Base-by-base conservation (phyloP, 768 basidiomycete genomes). In the Termitomyces sp. region DNA sequence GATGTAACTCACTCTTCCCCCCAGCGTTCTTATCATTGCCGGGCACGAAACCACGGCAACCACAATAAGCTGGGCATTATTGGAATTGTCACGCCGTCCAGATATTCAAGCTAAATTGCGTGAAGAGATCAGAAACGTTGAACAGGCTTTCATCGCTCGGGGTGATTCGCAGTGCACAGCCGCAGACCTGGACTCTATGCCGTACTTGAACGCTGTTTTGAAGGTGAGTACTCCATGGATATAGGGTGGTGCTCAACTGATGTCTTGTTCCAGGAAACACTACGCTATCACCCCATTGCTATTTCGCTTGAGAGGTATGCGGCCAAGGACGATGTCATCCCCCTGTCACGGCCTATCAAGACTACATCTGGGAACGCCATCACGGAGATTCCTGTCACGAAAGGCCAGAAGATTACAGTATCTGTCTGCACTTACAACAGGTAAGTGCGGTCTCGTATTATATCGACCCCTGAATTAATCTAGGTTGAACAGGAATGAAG, bases 31-130 rank as follows among this genome's bases (percentile, higher is more conserved):
- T 13, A 69, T 82, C 27, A 56, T 82, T 33, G 80, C 81, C 5
- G 83, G 81, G 1, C 80, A 88, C 63, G 86, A 87, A 64, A 85
- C 85, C 7, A 84, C 83, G 10, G 78, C 86, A 0, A 83, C 78
- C 57, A 77, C 80, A 0, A 59, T 87, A 46, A 75, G 74, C 50
- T 91, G 86, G 85, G 76, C 79, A 3, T 69, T 91, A 14, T 75
- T 86, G 53, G 83, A 87, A 59, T 76, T 93, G 24, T 79, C 85
- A 9, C 79, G 75, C 30, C 73, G 83, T 58, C 82, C 82, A 0
- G 73, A 82, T 7, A 69, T 84, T 6, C 89, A 93, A 69, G 71
- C 70, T 1, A 77, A 74, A 55, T 79, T 93, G 34, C 81, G 91
- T 10, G 66, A 72, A 0, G 91, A 92, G 71, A 79, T 88, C 45